Percentiles rank a stretch among this genome's conserved stretches.
These are phyloP conservation scores for Boletus reticulatus DNA, from an alignment of 768 basidiomycete species.

Conservation along the genomic window DNA sequence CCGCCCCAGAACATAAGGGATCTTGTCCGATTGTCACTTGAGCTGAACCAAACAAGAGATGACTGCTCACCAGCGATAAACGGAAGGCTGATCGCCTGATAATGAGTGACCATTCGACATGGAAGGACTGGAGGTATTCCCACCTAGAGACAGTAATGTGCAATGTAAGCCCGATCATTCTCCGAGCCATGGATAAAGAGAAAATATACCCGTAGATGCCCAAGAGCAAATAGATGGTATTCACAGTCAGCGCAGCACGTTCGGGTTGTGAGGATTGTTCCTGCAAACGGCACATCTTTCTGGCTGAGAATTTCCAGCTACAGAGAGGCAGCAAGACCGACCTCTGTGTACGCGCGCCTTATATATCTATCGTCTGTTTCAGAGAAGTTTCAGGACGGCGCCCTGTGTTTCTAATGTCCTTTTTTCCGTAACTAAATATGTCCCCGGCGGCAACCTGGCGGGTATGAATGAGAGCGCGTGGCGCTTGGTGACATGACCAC, in stretches of 20 bases:
- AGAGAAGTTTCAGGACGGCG: constrained; percentile 3
- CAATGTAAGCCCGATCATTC: background rate
- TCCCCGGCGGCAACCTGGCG: too few species aligned
- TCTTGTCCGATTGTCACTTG: constrained; percentile 1
- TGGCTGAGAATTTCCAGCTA: background rate
- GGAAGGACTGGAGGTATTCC: constrained; percentile 18
- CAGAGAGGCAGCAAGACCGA: too few species aligned
- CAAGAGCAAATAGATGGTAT: constrained; percentile 11
- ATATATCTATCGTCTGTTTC: background rate
- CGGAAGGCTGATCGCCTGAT: constrained; percentile 14
- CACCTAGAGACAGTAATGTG: constrained; percentile 12
- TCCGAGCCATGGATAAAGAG: background rate
- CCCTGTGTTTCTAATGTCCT: too few species aligned
- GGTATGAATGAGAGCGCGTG: too few species aligned
- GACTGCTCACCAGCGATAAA: constrained; percentile 18
- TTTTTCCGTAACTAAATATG: too few species aligned
- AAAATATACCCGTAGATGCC: constrained; percentile 22
- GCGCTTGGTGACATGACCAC: too few species aligned
- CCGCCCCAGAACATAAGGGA: constrained; percentile 24
- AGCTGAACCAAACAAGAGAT: background rate
- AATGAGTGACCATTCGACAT: constrained; percentile 17
- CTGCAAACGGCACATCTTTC: constrained; percentile 3
- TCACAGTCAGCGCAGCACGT: background rate
- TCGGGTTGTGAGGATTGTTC: background rate
- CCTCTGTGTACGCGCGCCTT: too few species aligned